These are phyloP conservation scores for Trametes sanguinea DNA, from an alignment of 768 basidiomycete species.

Conservation along the genomic window DNA sequence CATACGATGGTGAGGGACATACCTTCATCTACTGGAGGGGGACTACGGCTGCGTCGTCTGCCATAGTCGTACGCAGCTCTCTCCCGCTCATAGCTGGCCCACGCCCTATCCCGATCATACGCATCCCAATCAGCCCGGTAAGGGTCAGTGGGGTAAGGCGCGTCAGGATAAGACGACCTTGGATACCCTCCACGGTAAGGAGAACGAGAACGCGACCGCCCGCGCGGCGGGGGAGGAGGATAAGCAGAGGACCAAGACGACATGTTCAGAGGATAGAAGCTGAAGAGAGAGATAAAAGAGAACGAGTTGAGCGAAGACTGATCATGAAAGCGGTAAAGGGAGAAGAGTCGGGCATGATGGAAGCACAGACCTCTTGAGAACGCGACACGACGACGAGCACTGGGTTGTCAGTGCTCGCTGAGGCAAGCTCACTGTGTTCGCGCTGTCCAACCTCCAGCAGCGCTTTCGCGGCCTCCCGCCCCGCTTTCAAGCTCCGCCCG, in stretches of 20 bases:
- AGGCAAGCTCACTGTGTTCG: constrained; percentile 54
- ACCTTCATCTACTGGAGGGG: constrained; percentile 65
- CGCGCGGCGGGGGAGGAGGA: constrained; percentile 64
- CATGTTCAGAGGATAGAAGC: constrained; percentile 62
- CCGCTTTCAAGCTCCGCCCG: constrained; percentile 45
- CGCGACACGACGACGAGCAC: constrained; percentile 43
- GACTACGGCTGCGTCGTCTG: constrained; percentile 78
- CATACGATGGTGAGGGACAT: constrained; percentile 19
- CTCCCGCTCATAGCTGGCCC: constrained; percentile 69
- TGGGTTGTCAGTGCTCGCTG: constrained; percentile 40
- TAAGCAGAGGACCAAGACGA: constrained; percentile 73
- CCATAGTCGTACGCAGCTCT: constrained; percentile 66
- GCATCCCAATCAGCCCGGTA: constrained; percentile 69
- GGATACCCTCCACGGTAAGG: constrained; percentile 57
- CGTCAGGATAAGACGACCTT: constrained; percentile 58
- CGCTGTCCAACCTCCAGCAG: constrained; percentile 49
- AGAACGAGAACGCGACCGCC: constrained; percentile 84
- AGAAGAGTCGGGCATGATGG: constrained; percentile 86
- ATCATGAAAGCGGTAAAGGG: constrained; percentile 71
- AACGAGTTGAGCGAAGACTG: constrained; percentile 54
- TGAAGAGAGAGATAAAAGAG: constrained; percentile 55
- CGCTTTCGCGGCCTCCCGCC: constrained; percentile 19
- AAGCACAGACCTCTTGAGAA: constrained; percentile 87
- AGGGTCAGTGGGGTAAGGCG: constrained; percentile 54
- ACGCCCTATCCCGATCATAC: constrained; percentile 72